Evolutionary conservation across 179 eudicot species (phyloP), one percentile per base, ranked within the genome.

Genomic region (Actinidia arguta): DNA sequence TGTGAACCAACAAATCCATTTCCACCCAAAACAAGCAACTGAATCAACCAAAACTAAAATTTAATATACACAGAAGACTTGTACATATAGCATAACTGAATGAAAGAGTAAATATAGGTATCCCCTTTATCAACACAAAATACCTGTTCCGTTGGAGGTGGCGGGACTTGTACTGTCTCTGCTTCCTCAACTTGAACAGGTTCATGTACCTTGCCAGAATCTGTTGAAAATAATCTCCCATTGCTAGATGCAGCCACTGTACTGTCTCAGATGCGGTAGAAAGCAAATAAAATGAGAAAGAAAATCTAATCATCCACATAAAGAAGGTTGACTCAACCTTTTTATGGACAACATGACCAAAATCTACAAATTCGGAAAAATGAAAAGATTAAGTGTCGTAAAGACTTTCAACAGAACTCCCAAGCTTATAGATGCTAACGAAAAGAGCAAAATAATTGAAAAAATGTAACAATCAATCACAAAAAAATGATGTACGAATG

Each of bases 1-100:
- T 92, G 95, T 44, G 95, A 90, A 56, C 95, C 95, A 78, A 92
- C 95, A 80, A 92, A 92, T 24, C 95, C 95, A 84, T 88, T 92
- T 82, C 95, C 95, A 75, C 95, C 95, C 84, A 92, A 80, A 71
- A 92, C 90, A 84, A 92, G 95, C 39, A 92, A 82, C 95, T 92
- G 80, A 73, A 86, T 82, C 76, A 86, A 52, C 12, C 24, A 58
- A 61, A 62, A 66, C 10, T 8, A 14, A 13, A 63, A 46, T 8
- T 55, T 9, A 61, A 61, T 58, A 48, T 17, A 58, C 46, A 31
- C n/a, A 42, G 14, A 46, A 46, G n/a, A 73, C 27, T 42, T 46
- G 10, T 50, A 47, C 16, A 27, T 44, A 56, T 10, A 62, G 63
- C 22, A 11, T 79, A 51, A 36, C 25, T 27, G n/a, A 1, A 71